Evolutionary conservation across 1,139 yeast genomes (phyloP).

Genomic region (Debaryomyces fabryi): DNA sequence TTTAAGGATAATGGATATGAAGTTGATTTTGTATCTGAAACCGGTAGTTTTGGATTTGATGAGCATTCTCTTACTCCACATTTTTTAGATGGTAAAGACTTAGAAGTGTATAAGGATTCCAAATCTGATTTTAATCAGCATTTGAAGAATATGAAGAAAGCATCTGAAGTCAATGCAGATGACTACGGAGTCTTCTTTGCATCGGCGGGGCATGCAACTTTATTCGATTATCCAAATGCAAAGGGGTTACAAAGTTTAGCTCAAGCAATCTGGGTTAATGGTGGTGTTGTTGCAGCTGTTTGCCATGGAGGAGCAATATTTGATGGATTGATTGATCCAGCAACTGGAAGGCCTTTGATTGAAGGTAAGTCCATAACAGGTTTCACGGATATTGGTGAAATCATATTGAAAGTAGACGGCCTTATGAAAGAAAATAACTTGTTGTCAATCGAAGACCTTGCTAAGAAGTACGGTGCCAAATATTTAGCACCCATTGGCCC

Average conservation of each 20-base stretch:
- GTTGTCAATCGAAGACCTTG: conserved; percentile 37
- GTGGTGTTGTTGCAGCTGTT: conserved; percentile 63
- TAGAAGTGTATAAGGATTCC: conserved; percentile 36
- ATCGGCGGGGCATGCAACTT: conserved; percentile 68
- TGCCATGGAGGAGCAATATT: conserved; percentile 69
- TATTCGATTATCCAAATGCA: conserved; percentile 59
- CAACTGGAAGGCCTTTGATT: conserved; percentile 47
- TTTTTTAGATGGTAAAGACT: conserved; percentile 48
- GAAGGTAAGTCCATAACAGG: conserved; percentile 61
- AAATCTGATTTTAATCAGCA: conserved; percentile 40
- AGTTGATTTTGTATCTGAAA: conserved; percentile 58
- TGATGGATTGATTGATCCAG: conserved; percentile 41
- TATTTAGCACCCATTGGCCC: conserved; percentile 50
- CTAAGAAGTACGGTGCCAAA: conserved; percentile 42
- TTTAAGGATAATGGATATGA: conserved; percentile 49
- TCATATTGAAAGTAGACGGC: conserved; percentile 35
- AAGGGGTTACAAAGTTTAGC: conserved; percentile 47
- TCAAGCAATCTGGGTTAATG: conserved; percentile 45
- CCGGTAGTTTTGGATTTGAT: conserved; percentile 56
- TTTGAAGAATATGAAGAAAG: conserved; percentile 38
- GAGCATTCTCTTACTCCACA: conserved; percentile 48
- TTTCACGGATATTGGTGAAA: conserved; percentile 60
- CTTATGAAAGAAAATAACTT: conserved; percentile 36
- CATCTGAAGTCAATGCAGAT: conserved; percentile 45
- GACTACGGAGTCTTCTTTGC: conserved; percentile 59